Conservation (phyloP, 257 asterid species). For the Scutellaria galericulata region DNA sequence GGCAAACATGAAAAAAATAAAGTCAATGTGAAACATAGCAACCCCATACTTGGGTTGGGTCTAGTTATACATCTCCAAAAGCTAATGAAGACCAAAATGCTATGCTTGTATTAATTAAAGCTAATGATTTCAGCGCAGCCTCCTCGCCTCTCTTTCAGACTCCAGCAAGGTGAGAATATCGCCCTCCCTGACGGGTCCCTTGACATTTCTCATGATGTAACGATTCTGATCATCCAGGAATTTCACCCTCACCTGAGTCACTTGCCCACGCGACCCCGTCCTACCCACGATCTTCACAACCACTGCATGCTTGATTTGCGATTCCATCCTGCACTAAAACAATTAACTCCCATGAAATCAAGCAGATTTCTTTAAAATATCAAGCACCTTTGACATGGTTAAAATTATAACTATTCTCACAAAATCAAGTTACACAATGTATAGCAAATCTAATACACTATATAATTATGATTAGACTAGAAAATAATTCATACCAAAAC, state of each 20-base stretch:
- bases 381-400: too few species aligned
- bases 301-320: constrained; percentile 51
- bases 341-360: neutral
- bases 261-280: constrained; percentile 53
- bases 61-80: too few species aligned
- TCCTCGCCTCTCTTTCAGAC: constrained; percentile 53
- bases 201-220: constrained; percentile 51
- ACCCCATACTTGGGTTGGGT: too few species aligned
- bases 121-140: constrained; percentile 38
- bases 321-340: constrained; percentile 46
- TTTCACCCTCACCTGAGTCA: constrained; percentile 50
- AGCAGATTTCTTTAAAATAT: neutral
- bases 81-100: too few species aligned
- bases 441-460: neutral
- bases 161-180: constrained; percentile 51
- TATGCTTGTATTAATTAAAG: too few species aligned
- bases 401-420: too few species aligned
- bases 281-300: constrained; percentile 50
- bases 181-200: constrained; percentile 54
- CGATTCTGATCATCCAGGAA: constrained; percentile 48
- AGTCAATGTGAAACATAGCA: too few species aligned
- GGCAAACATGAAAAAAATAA: too few species aligned
- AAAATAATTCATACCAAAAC: too few species aligned
- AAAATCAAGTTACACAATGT: neutral
- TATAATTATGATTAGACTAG: too few species aligned